These are phyloP conservation scores for Leccinum disarticulatum DNA, from an alignment of 768 basidiomycete genomes.

Conservation along the genomic window DNA sequence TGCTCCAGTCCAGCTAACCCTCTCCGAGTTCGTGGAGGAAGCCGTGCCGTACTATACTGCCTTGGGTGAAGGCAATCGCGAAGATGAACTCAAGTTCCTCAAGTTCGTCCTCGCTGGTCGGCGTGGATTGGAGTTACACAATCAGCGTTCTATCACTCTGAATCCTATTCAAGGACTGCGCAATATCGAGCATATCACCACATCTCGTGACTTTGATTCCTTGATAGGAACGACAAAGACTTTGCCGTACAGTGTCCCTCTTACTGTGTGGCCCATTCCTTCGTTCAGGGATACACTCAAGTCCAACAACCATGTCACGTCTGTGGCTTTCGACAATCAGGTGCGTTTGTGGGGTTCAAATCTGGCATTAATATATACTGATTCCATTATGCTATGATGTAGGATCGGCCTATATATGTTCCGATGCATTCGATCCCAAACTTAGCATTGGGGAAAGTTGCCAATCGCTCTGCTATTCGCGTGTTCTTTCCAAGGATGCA, in stretches of 20 bases:
- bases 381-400: not conserved
- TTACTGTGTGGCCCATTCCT: not conserved
- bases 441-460: not conserved
- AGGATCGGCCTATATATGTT: not conserved
- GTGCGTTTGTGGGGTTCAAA: not conserved
- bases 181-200: not conserved
- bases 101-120: not conserved
- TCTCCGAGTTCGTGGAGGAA: not conserved
- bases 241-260: not conserved
- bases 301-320: not conserved
- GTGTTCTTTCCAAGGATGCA: slow-evolving; percentile 8
- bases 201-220: not conserved
- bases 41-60: not conserved
- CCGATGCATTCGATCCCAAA: slow-evolving; percentile 5
- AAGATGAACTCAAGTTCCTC: not conserved
- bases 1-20: not conserved
- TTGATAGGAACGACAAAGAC: not conserved
- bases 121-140: not conserved
- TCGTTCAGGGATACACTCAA: not conserved
- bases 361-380: not conserved
- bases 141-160: not conserved
- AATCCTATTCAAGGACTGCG: not conserved
- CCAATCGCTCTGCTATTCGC: not conserved
- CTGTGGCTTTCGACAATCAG: not conserved
- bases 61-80: not conserved